A percentile compares a stretch with the other conserved stretches of the same genome.
These are phyloP conservation scores for Pseudopithomyces chartarum DNA, from an alignment of 2,329 filamentous ascomycete species.

Conservation along the genomic window DNA sequence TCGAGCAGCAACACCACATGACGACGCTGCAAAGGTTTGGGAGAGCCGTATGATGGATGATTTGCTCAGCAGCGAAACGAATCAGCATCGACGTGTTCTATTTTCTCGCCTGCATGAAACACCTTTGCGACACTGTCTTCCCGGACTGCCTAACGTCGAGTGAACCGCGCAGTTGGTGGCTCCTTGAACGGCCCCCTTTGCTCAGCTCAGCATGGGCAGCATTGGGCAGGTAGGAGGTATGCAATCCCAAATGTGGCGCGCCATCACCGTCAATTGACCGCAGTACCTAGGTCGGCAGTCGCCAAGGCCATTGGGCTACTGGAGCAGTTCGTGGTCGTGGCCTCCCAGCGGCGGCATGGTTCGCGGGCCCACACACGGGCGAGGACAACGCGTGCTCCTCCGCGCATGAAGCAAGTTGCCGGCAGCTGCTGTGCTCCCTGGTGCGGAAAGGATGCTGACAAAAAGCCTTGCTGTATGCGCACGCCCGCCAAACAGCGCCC, in stretches of 20 bases:
- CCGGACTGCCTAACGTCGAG: background rate
- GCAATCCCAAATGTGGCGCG: slow-evolving; percentile 15
- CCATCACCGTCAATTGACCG: slow-evolving; percentile 7
- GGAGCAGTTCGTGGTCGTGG: slow-evolving; percentile 1
- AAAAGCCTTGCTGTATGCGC: slow-evolving; percentile 1
- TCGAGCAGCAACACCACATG: slow-evolving; percentile 9
- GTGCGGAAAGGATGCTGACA: slow-evolving; percentile 7
- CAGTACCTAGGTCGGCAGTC: background rate
- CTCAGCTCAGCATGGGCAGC: slow-evolving; percentile 17
- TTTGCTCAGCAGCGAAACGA: slow-evolving; percentile 37
- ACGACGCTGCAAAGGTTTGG: slow-evolving; percentile 35
- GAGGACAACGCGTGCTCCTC: slow-evolving; percentile 19
- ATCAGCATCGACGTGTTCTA: slow-evolving; percentile 26
- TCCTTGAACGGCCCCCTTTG: slow-evolving; percentile 10
- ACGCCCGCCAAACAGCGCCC: slow-evolving; percentile 13
- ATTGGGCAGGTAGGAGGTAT: slow-evolving; percentile 19
- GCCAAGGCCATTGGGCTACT: slow-evolving; percentile 27
- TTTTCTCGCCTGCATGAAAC: slow-evolving; percentile 39
- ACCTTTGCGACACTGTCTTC: slow-evolving; percentile 32
- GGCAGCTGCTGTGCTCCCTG: background rate
- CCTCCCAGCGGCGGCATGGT: background rate
- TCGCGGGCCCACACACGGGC: slow-evolving; percentile 18
- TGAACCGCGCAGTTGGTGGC: slow-evolving; percentile 15
- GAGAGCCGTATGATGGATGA: slow-evolving; percentile 36
- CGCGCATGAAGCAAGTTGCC: slow-evolving; percentile 7